These are phyloP conservation scores for Kuraishia piskuri DNA, from an alignment of 805 yeast species.

Conservation along the genomic window DNA sequence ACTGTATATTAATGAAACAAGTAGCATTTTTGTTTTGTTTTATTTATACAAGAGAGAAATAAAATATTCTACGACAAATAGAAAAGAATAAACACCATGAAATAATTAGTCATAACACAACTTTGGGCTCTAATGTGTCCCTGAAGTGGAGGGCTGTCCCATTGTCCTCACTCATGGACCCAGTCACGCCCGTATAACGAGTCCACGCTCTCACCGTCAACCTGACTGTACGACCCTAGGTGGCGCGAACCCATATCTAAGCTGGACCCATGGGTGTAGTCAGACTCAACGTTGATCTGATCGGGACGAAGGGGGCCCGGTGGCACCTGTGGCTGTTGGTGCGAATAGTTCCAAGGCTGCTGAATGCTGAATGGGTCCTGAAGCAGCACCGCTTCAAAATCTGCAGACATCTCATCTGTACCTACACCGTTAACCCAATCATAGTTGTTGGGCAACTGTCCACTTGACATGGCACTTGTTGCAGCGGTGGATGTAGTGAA, in stretches of 20 bases:
- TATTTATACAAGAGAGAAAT: not conserved
- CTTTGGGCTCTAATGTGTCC: too few relatives aligned
- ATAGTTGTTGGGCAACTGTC: not conserved
- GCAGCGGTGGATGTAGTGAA: not conserved
- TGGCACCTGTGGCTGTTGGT: not conserved
- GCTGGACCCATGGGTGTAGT: not conserved
- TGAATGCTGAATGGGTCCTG: slow-evolving; percentile 44
- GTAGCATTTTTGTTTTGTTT: not conserved
- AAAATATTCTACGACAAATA: not conserved
- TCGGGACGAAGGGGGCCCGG: not conserved
- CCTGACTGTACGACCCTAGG: not conserved
- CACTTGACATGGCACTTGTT: not conserved
- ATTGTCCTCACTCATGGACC: not conserved
- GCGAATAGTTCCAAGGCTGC: slow-evolving; percentile 22
- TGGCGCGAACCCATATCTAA: not conserved
- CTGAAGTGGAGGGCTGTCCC: too few relatives aligned
- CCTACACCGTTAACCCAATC: not conserved
- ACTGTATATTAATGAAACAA: too few relatives aligned
- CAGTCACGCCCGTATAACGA: not conserved
- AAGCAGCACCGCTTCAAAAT: slow-evolving; percentile 15
- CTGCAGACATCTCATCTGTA: not conserved
- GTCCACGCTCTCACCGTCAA: not conserved
- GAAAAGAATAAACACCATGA: not conserved
- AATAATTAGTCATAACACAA: not conserved
- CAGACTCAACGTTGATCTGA: not conserved